These are phyloP conservation scores for Neonectria punicea DNA, from an alignment of 2,329 filamentous ascomycete species.

Conservation along the genomic window DNA sequence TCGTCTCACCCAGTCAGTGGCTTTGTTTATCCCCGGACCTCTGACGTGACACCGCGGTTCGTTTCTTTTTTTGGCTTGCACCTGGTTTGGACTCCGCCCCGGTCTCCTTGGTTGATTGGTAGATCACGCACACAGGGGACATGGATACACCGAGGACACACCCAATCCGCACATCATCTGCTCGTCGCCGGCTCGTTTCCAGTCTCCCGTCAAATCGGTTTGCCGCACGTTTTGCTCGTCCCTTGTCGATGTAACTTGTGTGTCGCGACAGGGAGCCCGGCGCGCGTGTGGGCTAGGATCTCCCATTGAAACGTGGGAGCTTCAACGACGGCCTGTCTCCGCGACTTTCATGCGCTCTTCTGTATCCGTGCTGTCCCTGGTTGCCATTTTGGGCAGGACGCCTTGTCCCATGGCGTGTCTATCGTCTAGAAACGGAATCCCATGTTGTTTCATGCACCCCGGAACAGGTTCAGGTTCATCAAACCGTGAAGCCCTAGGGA, in stretches of 20 bases:
- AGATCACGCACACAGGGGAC: conserved; percentile 38
- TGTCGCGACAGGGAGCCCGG: conserved; percentile 31
- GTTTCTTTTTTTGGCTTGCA: conserved; percentile 37
- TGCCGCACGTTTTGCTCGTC: conserved; percentile 40
- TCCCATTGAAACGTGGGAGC: conserved; percentile 39
- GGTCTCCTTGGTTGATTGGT: conserved; percentile 40
- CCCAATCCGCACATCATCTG: conserved; percentile 40
- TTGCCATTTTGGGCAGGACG: conserved; percentile 10
- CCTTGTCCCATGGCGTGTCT: background rate
- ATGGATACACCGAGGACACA: conserved; percentile 11
- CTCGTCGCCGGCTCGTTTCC: conserved; percentile 18
- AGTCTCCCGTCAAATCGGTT: conserved; percentile 41
- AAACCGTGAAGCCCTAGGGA: conserved; percentile 5
- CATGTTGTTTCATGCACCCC: conserved; percentile 16
- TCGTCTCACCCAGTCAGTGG: conserved; percentile 19
- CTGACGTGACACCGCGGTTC: conserved; percentile 36
- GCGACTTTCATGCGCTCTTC: conserved; percentile 3
- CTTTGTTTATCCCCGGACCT: conserved; percentile 26
- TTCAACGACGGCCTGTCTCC: conserved; percentile 1
- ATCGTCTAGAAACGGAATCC: conserved; percentile 12
- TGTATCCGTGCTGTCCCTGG: conserved; percentile 8
- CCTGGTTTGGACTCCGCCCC: conserved; percentile 37
- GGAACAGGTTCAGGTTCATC: conserved; percentile 8
- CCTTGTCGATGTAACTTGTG: conserved; percentile 19
- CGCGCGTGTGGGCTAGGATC: conserved; percentile 29